Base-by-base conservation (phyloP, 2,329 filamentous ascomycete genomes). In the Penicillium sp. region DNA sequence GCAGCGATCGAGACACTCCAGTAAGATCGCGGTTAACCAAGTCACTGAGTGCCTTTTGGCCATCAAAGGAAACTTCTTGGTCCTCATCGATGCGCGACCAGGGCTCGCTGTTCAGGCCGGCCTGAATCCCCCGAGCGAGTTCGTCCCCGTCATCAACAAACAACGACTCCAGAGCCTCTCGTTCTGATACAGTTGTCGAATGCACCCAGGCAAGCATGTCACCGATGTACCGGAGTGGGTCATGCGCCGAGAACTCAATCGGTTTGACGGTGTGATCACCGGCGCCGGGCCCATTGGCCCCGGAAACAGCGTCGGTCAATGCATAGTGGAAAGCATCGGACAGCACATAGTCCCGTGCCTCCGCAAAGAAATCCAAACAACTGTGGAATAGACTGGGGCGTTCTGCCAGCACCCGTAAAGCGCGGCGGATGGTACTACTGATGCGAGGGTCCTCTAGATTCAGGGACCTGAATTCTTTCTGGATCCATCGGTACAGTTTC, bases 131-230 rank as follows among this genome's bases (percentile, higher is more conserved):
- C 61, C 86, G 89, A 26, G 89, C 88, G 55, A 97, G 89, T 66
- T 96, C 91, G 60, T 94, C 89, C 2, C 90, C 92, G 60, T 97
- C 92, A 0, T 89, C 88, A 40, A 97, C 87, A 69, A 99, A 99
- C 0, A 99, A 79, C 2, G 91, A 86, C 72, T 97, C 93, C 6
- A 99, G 80, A 0, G 92, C 92, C 74, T 99, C 94, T 50, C 90
- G 85, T 73, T 99, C 94, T 32, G 93, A 95, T 1, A 99, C 94
- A 0, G 93, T 88, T 3, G 92, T 89, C 0, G 94, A 96, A 72
- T 99, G 94, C 6, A 89, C 86, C 94, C 94, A 99, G 5, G 94
- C 94, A 14, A 99, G 82, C 92, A 99, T 99, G 70, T 99, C 94
- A 51, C 94, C 92, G 3, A 95, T 86, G 72, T 97, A 97, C 20